Evolutionary conservation across 2,329 filamentous ascomycete species (phyloP).

Genomic region (Stemphylium lycopersici): DNA sequence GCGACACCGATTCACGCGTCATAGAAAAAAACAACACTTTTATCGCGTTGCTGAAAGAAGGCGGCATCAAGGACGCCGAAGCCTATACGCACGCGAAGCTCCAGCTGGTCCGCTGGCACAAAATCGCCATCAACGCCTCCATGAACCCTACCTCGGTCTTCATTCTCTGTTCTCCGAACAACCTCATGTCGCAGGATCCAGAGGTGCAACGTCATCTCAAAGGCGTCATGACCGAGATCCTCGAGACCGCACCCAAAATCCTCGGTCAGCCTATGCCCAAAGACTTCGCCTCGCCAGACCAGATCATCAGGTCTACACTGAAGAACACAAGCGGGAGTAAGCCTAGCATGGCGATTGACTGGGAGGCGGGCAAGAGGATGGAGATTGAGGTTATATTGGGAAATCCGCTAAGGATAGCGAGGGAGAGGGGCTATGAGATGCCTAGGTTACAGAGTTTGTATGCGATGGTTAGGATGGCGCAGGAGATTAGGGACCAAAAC

Average conservation of each 20-base stretch:
- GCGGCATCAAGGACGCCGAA: slow-evolving; percentile 69
- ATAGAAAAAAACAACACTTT: slow-evolving; percentile 57
- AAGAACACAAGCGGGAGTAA: slow-evolving; percentile 66
- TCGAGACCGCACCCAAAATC: slow-evolving; percentile 67
- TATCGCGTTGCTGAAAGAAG: slow-evolving; percentile 62
- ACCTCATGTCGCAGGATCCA: slow-evolving; percentile 68
- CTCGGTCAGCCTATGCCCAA: slow-evolving; percentile 66
- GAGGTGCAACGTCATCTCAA: slow-evolving; percentile 67
- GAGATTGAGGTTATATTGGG: slow-evolving; percentile 76
- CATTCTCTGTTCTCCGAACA: slow-evolving; percentile 67
- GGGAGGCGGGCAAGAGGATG: slow-evolving; percentile 69
- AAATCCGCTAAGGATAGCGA: slow-evolving; percentile 70
- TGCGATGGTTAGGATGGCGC: slow-evolving; percentile 67
- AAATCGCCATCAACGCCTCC: slow-evolving; percentile 76
- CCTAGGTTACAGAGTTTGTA: slow-evolving; percentile 71
- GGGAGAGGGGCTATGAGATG: slow-evolving; percentile 67
- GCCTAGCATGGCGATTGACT: slow-evolving; percentile 71
- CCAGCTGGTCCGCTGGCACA: slow-evolving; percentile 76
- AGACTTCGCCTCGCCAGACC: slow-evolving; percentile 66
- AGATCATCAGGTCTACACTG: slow-evolving; percentile 67
- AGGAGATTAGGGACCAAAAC: slow-evolving; percentile 57
- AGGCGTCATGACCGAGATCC: slow-evolving; percentile 73
- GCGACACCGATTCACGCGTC: slow-evolving; percentile 40
- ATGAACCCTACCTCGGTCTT: slow-evolving; percentile 77
- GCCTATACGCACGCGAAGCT: slow-evolving; percentile 69